Conservation (phyloP, 305 asterid species). For the Galium porrigens region DNA sequence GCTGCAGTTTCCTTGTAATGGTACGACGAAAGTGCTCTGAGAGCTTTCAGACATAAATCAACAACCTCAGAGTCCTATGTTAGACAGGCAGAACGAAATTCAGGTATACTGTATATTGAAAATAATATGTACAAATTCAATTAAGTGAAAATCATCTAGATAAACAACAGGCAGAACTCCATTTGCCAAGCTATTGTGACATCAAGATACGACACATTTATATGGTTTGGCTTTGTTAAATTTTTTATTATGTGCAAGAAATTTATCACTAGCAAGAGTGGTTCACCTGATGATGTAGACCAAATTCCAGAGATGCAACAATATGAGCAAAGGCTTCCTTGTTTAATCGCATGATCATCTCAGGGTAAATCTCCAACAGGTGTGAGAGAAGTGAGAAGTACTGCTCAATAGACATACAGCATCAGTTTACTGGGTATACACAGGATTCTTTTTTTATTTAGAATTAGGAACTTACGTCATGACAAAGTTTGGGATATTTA, state of each 20-base stretch:
- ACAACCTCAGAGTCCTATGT: conserved; percentile 60
- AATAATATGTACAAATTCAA: not conserved
- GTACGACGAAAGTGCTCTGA: conserved; percentile 74
- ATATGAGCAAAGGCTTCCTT: conserved; percentile 57
- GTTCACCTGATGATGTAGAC: conserved; percentile 74
- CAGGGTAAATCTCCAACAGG: conserved; percentile 93
- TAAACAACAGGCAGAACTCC: not conserved
- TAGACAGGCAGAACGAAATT: conserved; percentile 15
- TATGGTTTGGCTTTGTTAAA: not conserved
- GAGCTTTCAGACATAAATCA: conserved; percentile 65
- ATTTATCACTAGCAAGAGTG: not conserved
- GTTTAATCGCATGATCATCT: conserved; percentile 49
- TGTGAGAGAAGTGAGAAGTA: conserved; percentile 76
- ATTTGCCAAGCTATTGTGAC: not conserved
- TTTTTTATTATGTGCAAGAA: not conserved
- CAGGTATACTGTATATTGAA: not conserved
- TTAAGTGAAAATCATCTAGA: not conserved
- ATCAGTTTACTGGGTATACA: conserved; percentile 18
- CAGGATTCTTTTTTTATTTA: not conserved
- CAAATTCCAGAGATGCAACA: conserved; percentile 65
- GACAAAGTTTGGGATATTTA: conserved; percentile 86
- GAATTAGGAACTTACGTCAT: conserved; percentile 39
- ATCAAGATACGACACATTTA: too few species aligned
- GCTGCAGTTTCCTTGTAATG: conserved; percentile 65
- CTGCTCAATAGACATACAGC: conserved; percentile 29